Base-by-base conservation (phyloP, 441 rosid species). In the Sinapis alba region DNA sequence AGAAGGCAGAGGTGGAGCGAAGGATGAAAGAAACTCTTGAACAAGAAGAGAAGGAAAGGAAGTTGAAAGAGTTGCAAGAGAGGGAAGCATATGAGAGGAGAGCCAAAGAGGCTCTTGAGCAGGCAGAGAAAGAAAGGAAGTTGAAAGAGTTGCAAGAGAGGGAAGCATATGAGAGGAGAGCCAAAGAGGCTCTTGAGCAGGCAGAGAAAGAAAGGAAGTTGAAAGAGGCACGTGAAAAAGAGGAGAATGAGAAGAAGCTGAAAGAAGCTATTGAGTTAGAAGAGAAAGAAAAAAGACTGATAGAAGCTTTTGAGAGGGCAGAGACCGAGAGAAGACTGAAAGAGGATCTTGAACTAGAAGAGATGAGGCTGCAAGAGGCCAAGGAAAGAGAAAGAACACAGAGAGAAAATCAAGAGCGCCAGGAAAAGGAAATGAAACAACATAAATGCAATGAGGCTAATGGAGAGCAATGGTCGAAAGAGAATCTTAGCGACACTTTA, bases 1-100 rank as follows among this genome's bases (percentile, higher is more conserved):
- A 84, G 62, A 80, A 65, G 79, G 78, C 82, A 74, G 87, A 87
- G 72, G 69, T 36, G 38, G 86, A 79, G 78, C 83, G 43, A 71
- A 80, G 66, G 59, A 78, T 73, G 34, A 86, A 75, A 75, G 81
- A 81, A 73, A 63, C 70, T 65, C 61, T 38, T 65, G 77, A 78
- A 71, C 80, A 13, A 69, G 83, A 66, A 78, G 80, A 80, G 76
- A 79, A 60, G 38, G 76, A 81, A 43, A 83, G 78, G 71, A 78
- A 28, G 57, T 50, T 26, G 28, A 83, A 60, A 71, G 81, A 73
- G 72, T 26, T 62, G 50, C 41, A 16, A 69, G 80, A 71, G 79
- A 67, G 58, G 73, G 84, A 85, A 81, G 83, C 77, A 72, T 72
- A 60, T 8, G 84, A 80, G 84, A 80, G 72, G 74, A 79, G 57